Percentiles rank a stretch among this genome's conserved stretches.
Evolutionary conservation across 192 early-diverging fungal species (phyloP).

Genomic region (Radiomyces spectabilis): DNA sequence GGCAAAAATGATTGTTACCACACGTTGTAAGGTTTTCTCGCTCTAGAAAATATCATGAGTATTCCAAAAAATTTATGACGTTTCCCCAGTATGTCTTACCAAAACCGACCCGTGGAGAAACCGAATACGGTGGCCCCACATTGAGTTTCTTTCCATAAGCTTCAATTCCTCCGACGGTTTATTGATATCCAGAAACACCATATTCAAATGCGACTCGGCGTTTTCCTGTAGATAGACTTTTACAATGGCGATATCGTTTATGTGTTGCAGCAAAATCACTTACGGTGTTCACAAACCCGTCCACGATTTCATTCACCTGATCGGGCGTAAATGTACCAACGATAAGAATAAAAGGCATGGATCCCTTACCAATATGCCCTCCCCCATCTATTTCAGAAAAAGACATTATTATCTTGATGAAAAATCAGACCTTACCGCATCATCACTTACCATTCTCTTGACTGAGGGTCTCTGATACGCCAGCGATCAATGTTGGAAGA

Average conservation of each 20-base stretch:
- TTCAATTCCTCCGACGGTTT: constrained; percentile 40
- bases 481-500: constrained; percentile 49
- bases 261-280: neutral
- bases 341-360: constrained; percentile 33
- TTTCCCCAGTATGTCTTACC: constrained; percentile 5
- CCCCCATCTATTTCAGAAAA: constrained; percentile 11
- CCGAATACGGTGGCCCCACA: constrained; percentile 32
- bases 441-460: constrained; percentile 17
- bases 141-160: constrained; percentile 28
- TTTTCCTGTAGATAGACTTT: constrained; percentile 26
- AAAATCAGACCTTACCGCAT: neutral
- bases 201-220: constrained; percentile 30
- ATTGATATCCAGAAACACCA: constrained; percentile 41
- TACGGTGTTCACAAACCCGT: constrained; percentile 39
- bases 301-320: constrained; percentile 34
- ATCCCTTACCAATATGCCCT: constrained; percentile 12
- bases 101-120: constrained; percentile 24
- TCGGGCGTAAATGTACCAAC: constrained; percentile 35
- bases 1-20: constrained; percentile 8
- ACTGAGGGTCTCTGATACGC: constrained; percentile 29
- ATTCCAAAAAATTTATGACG: neutral
- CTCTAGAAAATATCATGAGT: constrained; percentile 1
- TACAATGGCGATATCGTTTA: neutral
- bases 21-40: constrained; percentile 16
- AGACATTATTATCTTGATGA: neutral